Percentiles rank a stretch among this genome's conserved stretches.
phyloP scores from a whole-genome alignment of 2,329 filamentous ascomycete genomes.

The Cladosporium sp. region DNA sequence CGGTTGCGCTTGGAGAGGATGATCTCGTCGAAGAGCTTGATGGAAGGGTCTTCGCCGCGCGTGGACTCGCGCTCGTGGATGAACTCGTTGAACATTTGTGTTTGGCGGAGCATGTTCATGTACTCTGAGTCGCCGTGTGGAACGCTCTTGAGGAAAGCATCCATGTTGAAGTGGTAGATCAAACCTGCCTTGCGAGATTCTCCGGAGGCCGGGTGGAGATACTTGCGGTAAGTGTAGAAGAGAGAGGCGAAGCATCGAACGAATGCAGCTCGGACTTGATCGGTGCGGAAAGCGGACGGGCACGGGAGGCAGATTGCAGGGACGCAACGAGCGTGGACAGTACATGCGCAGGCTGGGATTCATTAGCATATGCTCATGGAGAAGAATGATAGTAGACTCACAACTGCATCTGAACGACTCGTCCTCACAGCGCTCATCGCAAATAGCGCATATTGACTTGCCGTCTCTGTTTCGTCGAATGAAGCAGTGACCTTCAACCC shows the following conservation, averaged over 20 bases:
- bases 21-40: constrained; percentile 81
- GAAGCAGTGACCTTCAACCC: constrained; percentile 84
- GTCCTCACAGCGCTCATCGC: constrained; percentile 73
- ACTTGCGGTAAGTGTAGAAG: constrained; percentile 69
- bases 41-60: constrained; percentile 61
- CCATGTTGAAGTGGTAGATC: constrained; percentile 67
- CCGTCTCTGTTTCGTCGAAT: constrained; percentile 64
- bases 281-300: constrained; percentile 66
- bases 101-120: constrained; percentile 64
- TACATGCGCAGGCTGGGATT: constrained; percentile 55
- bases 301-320: constrained; percentile 65
- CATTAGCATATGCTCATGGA: constrained; percentile 18
- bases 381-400: constrained; percentile 37
- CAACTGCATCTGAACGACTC: constrained; percentile 72
- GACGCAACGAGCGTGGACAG: constrained; percentile 61
- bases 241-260: constrained; percentile 69
- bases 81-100: constrained; percentile 68
- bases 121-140: constrained; percentile 67
- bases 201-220: constrained; percentile 59
- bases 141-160: constrained; percentile 65
- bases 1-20: constrained; percentile 75
- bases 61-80: constrained; percentile 77
- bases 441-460: constrained; percentile 68
- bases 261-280: constrained; percentile 68
- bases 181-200: constrained; percentile 65